These are phyloP conservation scores for Cyclocybe aegerita DNA, from an alignment of 768 basidiomycete species.

Conservation along the genomic window DNA sequence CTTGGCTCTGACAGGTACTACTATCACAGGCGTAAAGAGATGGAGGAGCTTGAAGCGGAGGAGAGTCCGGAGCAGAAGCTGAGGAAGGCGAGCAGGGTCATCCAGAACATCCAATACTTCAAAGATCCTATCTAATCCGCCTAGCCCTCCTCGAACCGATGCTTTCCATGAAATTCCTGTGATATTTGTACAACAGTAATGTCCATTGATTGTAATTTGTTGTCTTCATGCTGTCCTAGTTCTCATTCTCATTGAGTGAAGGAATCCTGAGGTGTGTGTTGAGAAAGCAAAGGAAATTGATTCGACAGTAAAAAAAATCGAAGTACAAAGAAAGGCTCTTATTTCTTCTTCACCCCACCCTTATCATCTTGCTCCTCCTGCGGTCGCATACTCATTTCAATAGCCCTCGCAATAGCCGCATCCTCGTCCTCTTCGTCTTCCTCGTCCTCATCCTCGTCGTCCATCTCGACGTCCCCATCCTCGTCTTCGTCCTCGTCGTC, in stretches of 20 bases:
- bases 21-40: neutral
- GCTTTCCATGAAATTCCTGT: too few relatives aligned
- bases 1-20: neutral
- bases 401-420: constrained; percentile 87
- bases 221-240: too few relatives aligned
- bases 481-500: constrained; percentile 82
- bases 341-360: constrained; percentile 33
- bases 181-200: too few relatives aligned
- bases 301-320: too few relatives aligned
- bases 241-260: too few relatives aligned
- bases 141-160: too few relatives aligned
- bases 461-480: constrained; percentile 75
- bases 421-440: constrained; percentile 66
- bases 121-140: too few relatives aligned
- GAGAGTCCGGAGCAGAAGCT: constrained; percentile 10
- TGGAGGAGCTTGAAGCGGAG: constrained; percentile 14
- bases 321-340: neutral
- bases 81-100: constrained; percentile 14
- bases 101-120: neutral
- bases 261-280: too few relatives aligned
- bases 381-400: constrained; percentile 89
- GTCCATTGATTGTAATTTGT: too few relatives aligned
- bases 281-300: too few relatives aligned
- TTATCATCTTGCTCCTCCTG: constrained; percentile 50
- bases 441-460: constrained; percentile 66